Percentiles rank a stretch among this genome's conserved stretches.
Evolutionary conservation across 2,329 filamentous ascomycete species (phyloP).

Genomic region (Fusarium sulawesiense): DNA sequence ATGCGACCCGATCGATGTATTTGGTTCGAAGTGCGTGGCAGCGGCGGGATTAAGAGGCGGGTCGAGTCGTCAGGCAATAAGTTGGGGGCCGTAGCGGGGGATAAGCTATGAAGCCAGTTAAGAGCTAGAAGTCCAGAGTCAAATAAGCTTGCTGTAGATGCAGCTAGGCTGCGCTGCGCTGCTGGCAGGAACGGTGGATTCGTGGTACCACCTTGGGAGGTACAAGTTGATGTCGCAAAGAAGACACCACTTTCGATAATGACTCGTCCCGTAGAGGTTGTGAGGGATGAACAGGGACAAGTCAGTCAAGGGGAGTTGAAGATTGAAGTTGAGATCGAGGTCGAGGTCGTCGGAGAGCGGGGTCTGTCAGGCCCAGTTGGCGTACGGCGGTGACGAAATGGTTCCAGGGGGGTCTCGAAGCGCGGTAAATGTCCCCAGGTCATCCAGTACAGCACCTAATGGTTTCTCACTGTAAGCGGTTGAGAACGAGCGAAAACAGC

Average conservation of each 20-base stretch:
- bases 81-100: slow-evolving; percentile 43
- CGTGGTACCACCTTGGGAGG: slow-evolving; percentile 1
- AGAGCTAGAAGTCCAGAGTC: slow-evolving; percentile 21
- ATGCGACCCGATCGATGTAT: slow-evolving; percentile 49
- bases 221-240: neutral
- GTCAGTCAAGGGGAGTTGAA: slow-evolving; percentile 30
- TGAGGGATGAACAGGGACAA: slow-evolving; percentile 24
- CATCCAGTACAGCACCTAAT: slow-evolving; percentile 7
- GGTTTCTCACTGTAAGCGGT: slow-evolving; percentile 1
- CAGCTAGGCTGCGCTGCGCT: slow-evolving; percentile 27
- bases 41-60: slow-evolving; percentile 35
- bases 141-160: slow-evolving; percentile 27
- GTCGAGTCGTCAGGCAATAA: slow-evolving; percentile 34
- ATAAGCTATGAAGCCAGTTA: slow-evolving; percentile 20
- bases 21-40: slow-evolving; percentile 32
- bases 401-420: slow-evolving; percentile 25
- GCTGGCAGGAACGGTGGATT: slow-evolving; percentile 19
- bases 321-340: slow-evolving; percentile 18
- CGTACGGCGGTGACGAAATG: slow-evolving; percentile 47
- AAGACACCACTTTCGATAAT: slow-evolving; percentile 7
- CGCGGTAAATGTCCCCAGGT: slow-evolving; percentile 25
- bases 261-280: slow-evolving; percentile 13
- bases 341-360: slow-evolving; percentile 40
- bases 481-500: slow-evolving; percentile 24
- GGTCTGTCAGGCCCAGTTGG: slow-evolving; percentile 40